Percentiles rank a stretch among this genome's conserved stretches.
Conservation (phyloP, 352 stramenopile genomes). For the Peronospora belbahrii region DNA sequence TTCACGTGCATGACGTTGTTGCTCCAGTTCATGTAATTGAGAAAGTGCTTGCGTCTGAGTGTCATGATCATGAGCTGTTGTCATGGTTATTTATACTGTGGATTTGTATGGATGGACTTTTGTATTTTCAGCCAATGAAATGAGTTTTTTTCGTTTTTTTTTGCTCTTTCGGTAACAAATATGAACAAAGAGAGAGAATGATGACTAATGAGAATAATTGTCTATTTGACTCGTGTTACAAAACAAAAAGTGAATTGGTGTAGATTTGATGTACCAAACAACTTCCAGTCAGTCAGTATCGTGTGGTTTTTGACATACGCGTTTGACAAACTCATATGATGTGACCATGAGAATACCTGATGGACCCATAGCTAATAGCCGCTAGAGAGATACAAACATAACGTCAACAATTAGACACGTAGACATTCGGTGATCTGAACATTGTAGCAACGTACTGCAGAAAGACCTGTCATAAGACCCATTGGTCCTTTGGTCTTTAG, state of each 20-base stretch:
- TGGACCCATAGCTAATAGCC: conserved; percentile 71
- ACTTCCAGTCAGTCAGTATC: conserved; percentile 18
- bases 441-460: conserved; percentile 45
- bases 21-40: conserved; percentile 44
- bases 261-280: conserved; percentile 8
- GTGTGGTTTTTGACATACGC: conserved; percentile 60
- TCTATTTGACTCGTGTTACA: conserved; percentile 3
- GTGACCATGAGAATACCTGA: conserved; percentile 82
- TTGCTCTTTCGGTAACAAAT: too few relatives aligned
- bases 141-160: too few relatives aligned
- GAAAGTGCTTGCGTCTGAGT: conserved; percentile 11
- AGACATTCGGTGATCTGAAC: not conserved
- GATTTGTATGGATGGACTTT: too few relatives aligned
- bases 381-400: conserved; percentile 26
- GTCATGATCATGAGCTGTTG: conserved; percentile 2
- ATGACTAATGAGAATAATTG: too few relatives aligned
- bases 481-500: conserved; percentile 59
- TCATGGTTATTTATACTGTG: too few relatives aligned
- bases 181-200: too few relatives aligned
- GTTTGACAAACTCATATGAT: conserved; percentile 88
- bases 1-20: conserved; percentile 21
- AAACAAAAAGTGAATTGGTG: conserved; percentile 13
- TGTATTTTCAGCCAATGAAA: too few relatives aligned
- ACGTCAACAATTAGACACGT: not conserved
- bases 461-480: conserved; percentile 75